These are phyloP conservation scores for Zymoseptoria pseudotritici DNA, from an alignment of 2,329 filamentous ascomycete genomes.

Conservation along the genomic window DNA sequence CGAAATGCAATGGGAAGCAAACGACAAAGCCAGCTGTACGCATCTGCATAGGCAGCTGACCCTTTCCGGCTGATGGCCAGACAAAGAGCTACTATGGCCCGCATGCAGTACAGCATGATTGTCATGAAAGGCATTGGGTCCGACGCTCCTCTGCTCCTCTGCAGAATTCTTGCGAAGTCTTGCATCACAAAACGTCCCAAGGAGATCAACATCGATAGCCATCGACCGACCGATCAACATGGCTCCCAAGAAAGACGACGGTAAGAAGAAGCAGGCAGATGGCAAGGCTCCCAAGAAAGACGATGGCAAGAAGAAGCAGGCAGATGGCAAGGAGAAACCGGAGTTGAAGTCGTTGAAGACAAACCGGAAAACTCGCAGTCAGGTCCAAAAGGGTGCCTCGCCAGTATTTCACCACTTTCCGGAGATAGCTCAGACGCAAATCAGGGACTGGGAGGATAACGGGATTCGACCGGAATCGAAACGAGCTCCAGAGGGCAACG, in stretches of 20 bases:
- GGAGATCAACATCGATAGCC: background rate
- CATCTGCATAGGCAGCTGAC: background rate
- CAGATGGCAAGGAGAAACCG: too few relatives aligned
- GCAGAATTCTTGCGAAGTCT: background rate
- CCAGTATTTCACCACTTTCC: background rate
- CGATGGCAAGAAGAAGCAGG: background rate
- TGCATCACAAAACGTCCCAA: background rate
- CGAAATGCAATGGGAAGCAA: background rate
- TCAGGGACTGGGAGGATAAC: too few relatives aligned
- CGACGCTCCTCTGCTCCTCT: background rate
- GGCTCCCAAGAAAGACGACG: background rate
- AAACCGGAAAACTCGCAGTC: background rate
- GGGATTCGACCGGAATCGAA: background rate
- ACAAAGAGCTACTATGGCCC: background rate
- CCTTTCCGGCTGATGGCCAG: background rate
- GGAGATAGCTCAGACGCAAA: background rate
- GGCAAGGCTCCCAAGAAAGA: background rate
- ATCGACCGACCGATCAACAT: background rate
- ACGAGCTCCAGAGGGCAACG: background rate
- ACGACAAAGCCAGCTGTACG: background rate
- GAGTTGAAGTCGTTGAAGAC: too few relatives aligned
- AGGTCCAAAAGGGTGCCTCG: background rate
- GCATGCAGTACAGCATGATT: background rate
- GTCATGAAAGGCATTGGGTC: background rate
- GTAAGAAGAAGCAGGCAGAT: background rate